Evolutionary conservation across 176 grass and related monocot genomes (phyloP), one percentile per base, ranked within the genome.

Genomic region (Hyparrhenia diplandra): DNA sequence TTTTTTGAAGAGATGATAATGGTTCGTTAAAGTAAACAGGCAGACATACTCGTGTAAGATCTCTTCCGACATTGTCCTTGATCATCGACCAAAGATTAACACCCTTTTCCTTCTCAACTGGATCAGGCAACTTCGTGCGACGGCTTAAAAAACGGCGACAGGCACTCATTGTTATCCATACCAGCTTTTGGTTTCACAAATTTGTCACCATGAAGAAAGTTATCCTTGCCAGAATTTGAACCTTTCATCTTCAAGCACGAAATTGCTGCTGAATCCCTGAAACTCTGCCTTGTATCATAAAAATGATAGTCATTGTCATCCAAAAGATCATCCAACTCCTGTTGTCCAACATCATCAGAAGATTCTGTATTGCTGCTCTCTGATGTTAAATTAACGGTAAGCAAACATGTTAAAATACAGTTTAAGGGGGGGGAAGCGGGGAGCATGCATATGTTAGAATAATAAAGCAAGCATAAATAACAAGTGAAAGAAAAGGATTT

Each of bases 1-100:
- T n/a, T n/a, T 83, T 97, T 39, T 97, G 94, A 79, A 97, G 88
- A 64, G 91, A 91, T 5, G 94, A 97, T 20, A 93, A 20, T 29
- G 94, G 94, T 43, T 97, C 94, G 58, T 97, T 97, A 75, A 97
- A 97, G 81, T 91, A 97, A 89, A 97, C 91, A 49, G 94, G 94
- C 69, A 97, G 90, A 40, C 94, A 97, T 35, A 97, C 91, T 84
- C 78, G 65, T 83, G 94, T 97, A 47, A 97, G 88, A 91, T 97
- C 94, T 84, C 93, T 97, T 59, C 94, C 94, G 73, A 93, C 88
- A 78, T 89, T 97, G 60, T 93, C 94, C 82, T 97, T 97, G 63
- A 97, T 97, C 78, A 97, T 85, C n/a, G 94, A 97, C 94, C 94
- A 97, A 67, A 97, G 88, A 75, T 88, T 97, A 63, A 93, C 84